These are phyloP conservation scores for Leccinum imitatum DNA, from an alignment of 768 basidiomycete genomes.

Conservation along the genomic window DNA sequence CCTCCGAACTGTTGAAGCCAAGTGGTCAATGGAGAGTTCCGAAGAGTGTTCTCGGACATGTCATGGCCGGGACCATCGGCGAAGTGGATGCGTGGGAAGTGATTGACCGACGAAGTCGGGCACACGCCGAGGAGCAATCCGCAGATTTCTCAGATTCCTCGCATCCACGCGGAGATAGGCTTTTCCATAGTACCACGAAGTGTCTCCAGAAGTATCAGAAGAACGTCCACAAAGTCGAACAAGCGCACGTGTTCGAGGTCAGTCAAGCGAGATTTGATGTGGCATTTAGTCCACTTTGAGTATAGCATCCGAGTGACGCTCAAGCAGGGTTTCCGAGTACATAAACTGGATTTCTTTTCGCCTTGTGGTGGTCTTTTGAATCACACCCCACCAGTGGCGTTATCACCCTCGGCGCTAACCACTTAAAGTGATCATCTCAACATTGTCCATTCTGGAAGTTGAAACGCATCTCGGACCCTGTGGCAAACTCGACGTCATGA, in stretches of 20 bases:
- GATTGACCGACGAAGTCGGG: background rate
- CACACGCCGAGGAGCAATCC: background rate
- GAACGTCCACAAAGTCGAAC: background rate
- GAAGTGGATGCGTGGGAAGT: background rate
- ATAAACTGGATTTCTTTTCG: background rate
- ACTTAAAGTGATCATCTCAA: background rate
- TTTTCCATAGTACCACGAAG: background rate
- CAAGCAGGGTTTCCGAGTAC: background rate
- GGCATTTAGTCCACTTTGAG: background rate
- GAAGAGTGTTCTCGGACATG: background rate
- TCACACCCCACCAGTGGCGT: background rate
- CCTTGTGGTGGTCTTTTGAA: background rate
- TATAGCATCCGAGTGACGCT: background rate
- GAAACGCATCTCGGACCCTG: background rate
- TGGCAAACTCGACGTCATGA: background rate
- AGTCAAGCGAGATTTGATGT: background rate
- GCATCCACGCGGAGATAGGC: background rate
- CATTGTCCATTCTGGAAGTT: background rate
- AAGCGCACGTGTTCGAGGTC: background rate
- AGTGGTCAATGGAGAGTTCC: background rate
- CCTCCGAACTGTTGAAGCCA: background rate
- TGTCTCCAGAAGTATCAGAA: background rate
- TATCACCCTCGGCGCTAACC: background rate
- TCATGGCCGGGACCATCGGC: background rate
- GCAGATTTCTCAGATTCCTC: background rate